Evolutionary conservation across 495 filamentous ascomycete genomes (phyloP), one percentile per base, ranked within the genome.

Genomic region (Penicillium manginii): DNA sequence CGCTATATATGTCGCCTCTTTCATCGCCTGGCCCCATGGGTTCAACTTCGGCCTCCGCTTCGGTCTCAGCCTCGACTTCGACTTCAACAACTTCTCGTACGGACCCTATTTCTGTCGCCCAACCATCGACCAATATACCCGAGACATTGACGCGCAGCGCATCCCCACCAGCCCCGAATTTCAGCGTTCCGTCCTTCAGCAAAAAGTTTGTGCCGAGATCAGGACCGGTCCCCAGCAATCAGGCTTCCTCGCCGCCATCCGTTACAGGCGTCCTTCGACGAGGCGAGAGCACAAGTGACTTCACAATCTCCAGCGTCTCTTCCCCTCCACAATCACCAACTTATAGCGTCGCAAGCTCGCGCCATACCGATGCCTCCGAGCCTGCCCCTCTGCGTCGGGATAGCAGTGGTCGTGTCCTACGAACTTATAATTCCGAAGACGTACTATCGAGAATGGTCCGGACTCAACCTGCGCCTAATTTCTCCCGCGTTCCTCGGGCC

Each of bases 111-210:
- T 3, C 40, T 19, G 40, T 43, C 17, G n/a, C 14, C 8, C 40
- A 43, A 18, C 17, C 17, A 5, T 17, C 50, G 32, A 2, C 77
- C 12, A 67, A 60, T 22, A 50, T 65, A 9, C 67, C 70, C 14
- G 73, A 78, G 19, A 45, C 62, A 8, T 43, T 69, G 1, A 42
- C 65, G n/a, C 71, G 72, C 40, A 64, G 75, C 55, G 59, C 72
- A 9, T 81, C 78, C 1, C 72, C 74, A 1, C 71, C 78, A 19
- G 73, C 79, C 8, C 79, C 78, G 2, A 81, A 83, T 57, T 83
- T 81, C 52, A 83, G 80, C 54, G 79, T 83, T 23, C 80, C 80
- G 15, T 74, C 69, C 5, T 81, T 81, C 51, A 81, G 78, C 69
- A 76, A 71, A 60, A 73, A 76, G 51, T 79, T 77, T 40, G 65